Conservation (phyloP, 192 early-diverging fungal species). For the Linnemannia elongata region DNA sequence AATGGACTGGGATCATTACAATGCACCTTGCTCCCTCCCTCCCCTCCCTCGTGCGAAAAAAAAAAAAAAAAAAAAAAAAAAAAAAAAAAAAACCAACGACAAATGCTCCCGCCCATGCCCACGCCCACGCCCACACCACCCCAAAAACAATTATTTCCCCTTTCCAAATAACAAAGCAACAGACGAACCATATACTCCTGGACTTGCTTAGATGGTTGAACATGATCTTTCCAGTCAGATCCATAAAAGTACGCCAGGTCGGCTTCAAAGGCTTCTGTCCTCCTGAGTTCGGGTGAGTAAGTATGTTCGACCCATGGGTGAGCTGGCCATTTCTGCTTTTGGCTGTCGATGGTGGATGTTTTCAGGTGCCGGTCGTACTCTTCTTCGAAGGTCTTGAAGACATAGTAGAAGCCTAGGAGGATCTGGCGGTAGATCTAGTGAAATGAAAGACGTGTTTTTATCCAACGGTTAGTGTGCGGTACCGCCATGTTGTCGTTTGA, state of each 20-base stretch:
- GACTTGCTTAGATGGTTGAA: constrained; percentile 16
- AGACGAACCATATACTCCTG: constrained; percentile 34
- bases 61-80: neutral
- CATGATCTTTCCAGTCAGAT: constrained; percentile 26
- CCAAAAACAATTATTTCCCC: no score
- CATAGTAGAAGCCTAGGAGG: constrained; percentile 47
- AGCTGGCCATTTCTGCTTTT: neutral
- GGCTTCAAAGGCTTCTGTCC: constrained; percentile 35
- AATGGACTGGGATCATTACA: neutral
- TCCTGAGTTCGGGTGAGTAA: constrained; percentile 30
- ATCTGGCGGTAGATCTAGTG: constrained; percentile 43
- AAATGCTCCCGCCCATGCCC: neutral
- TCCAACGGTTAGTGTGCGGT: neutral
- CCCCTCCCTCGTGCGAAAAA: neutral
- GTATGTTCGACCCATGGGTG: constrained; percentile 31
- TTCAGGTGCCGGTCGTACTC: constrained; percentile 22
- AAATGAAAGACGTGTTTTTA: neutral
- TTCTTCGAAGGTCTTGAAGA: constrained; percentile 45
- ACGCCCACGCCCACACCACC: no score
- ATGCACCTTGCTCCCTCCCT: no score
- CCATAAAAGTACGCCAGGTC: constrained; percentile 48
- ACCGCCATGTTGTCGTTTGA: neutral
- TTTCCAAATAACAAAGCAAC: neutral
- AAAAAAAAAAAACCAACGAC: constrained; percentile 2
- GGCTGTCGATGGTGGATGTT: neutral